phyloP scores from a whole-genome alignment of 192 early-diverging fungal genomes.

The Podila epicladia region DNA sequence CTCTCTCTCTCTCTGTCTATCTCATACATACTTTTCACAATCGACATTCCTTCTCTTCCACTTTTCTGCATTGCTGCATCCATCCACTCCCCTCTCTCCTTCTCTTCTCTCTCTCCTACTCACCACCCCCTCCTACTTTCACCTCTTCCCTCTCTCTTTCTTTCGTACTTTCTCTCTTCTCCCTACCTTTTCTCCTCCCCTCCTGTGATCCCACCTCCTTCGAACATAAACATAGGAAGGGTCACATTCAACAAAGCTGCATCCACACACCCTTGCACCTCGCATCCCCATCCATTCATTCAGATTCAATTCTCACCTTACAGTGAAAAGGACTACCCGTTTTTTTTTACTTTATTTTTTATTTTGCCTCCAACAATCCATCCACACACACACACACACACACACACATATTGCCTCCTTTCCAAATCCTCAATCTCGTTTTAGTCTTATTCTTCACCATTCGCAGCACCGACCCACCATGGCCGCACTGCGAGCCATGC shows the following conservation, averaged over 20 bases:
- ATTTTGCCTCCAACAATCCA: neutral
- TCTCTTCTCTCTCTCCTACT: no score
- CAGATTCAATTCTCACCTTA: neutral
- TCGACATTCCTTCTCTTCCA: neutral
- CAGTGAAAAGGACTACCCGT: neutral
- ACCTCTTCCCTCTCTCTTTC: no score
- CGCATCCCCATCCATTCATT: neutral
- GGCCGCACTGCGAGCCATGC: conserved; percentile 6
- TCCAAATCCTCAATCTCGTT: neutral
- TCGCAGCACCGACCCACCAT: conserved; percentile 3
- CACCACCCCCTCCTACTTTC: no score
- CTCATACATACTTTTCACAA: no score
- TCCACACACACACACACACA: neutral
- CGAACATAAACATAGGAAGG: no score
- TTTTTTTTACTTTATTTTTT: neutral
- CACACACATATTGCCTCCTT: neutral
- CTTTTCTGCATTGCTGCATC: neutral
- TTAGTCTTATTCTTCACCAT: neutral
- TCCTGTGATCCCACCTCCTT: no score
- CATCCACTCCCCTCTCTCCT: neutral
- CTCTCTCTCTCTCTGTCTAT: no score
- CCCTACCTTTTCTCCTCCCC: no score
- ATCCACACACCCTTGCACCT: no score
- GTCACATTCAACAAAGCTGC: no score
- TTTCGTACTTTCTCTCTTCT: no score